Conservation (phyloP, 345 rosid species). For the Heritiera littoralis region DNA sequence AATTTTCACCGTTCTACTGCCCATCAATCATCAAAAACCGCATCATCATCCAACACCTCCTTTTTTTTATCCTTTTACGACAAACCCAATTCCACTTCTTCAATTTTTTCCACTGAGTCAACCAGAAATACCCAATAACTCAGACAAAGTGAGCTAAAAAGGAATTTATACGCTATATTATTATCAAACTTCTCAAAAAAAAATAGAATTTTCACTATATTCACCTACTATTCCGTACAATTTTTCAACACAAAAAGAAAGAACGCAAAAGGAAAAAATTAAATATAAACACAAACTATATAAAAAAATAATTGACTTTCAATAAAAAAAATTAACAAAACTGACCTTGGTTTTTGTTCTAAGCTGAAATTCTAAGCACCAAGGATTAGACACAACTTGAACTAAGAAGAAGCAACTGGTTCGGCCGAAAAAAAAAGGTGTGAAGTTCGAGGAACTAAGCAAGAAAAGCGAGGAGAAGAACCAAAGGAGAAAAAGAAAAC, state of each 20-base stretch:
- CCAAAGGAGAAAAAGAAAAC: background rate
- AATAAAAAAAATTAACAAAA: background rate
- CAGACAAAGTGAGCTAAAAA: background rate
- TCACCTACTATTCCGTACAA: background rate
- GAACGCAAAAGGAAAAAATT: background rate
- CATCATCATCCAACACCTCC: conserved; percentile 22
- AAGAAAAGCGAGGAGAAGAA: background rate
- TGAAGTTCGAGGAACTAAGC: background rate
- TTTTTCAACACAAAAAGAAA: background rate
- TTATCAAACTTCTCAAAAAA: background rate
- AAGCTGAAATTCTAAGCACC: conserved; percentile 2
- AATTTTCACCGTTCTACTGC: conserved; percentile 15
- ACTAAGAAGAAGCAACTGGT: background rate
- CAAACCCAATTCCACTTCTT: background rate
- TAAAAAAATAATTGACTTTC: background rate
- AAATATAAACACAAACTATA: conserved; percentile 6
- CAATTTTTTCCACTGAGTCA: background rate
- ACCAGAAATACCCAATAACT: background rate
- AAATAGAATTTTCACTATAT: background rate
- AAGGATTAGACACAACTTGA: background rate
- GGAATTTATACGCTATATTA: background rate
- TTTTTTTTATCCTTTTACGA: background rate
- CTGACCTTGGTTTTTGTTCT: background rate
- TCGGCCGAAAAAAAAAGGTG: background rate
- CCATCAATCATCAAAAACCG: conserved; percentile 33